Evolutionary conservation across 768 basidiomycete genomes (phyloP).

Genomic region (Tulasnella sp.): DNA sequence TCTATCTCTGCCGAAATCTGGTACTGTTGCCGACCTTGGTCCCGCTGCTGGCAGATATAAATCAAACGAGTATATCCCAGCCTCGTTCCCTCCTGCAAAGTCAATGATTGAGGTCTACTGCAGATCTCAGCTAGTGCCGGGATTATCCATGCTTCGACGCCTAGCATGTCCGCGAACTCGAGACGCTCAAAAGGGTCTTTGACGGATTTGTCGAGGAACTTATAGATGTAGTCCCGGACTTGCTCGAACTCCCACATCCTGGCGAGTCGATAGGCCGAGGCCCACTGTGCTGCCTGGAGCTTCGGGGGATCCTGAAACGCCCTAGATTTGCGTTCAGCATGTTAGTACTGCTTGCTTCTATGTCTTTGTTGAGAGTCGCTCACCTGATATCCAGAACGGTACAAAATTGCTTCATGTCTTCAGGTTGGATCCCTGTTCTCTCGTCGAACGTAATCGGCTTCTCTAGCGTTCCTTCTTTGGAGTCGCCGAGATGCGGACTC

Average conservation of each 20-base stretch:
- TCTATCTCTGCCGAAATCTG: background rate
- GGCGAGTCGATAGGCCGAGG: background rate
- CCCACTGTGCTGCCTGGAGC: background rate
- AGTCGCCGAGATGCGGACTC: background rate
- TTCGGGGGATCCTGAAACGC: background rate
- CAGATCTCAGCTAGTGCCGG: background rate
- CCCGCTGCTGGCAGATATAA: background rate
- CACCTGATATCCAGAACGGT: background rate
- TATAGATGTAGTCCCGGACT: background rate
- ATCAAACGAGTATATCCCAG: background rate
- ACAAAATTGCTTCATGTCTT: background rate
- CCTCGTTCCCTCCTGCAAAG: background rate
- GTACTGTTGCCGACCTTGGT: background rate
- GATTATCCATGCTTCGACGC: background rate
- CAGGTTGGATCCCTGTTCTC: background rate
- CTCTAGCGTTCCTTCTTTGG: background rate
- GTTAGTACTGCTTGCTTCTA: background rate
- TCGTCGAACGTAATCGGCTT: background rate
- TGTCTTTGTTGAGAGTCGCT: background rate
- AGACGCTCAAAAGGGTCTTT: background rate
- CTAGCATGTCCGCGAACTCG: background rate
- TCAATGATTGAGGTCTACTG: background rate
- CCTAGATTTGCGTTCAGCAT: background rate
- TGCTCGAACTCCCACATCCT: background rate
- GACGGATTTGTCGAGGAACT: background rate